Percentiles rank a stretch among this genome's conserved stretches.
phyloP scores from a whole-genome alignment of 192 early-diverging fungal species.

The Glomus cerebriforme region DNA sequence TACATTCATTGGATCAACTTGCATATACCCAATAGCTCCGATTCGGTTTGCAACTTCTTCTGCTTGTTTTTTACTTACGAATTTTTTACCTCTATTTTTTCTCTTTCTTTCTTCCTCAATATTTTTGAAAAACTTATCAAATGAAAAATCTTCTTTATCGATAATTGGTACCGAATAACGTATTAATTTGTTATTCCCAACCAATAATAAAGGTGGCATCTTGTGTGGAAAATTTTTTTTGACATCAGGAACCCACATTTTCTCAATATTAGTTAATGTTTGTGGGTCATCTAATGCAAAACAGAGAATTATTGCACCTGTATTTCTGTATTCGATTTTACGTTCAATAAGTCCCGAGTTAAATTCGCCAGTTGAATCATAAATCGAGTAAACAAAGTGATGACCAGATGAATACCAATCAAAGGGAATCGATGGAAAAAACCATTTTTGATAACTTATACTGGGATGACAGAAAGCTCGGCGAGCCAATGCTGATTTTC shows the following conservation, averaged over 20 bases:
- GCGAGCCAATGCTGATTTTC: not conserved
- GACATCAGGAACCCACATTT: not conserved
- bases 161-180: not conserved
- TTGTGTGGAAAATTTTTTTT: slow-evolving; percentile 18
- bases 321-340: not conserved
- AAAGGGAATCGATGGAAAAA: not conserved
- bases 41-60: slow-evolving; percentile 7
- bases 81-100: slow-evolving; percentile 7
- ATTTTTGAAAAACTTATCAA: not conserved
- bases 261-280: not conserved
- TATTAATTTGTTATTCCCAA: not conserved
- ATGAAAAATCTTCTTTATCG: not conserved
- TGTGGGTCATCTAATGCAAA: slow-evolving; percentile 9
- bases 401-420: not conserved
- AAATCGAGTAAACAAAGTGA: not conserved
- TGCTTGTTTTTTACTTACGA: slow-evolving; percentile 1
- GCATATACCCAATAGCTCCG: slow-evolving; percentile 1
- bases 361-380: not conserved
- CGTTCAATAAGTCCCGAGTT: not conserved
- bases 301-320: slow-evolving; percentile 7
- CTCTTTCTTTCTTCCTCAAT: slow-evolving; percentile 4
- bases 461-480: not conserved
- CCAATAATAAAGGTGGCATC: slow-evolving; percentile 12
- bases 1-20: slow-evolving; percentile 5
- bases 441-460: too few relatives aligned